Evolutionary conservation across 2,329 filamentous ascomycete genomes (phyloP), one percentile per base, ranked within the genome.

Genomic region (Nemania bipapillata): DNA sequence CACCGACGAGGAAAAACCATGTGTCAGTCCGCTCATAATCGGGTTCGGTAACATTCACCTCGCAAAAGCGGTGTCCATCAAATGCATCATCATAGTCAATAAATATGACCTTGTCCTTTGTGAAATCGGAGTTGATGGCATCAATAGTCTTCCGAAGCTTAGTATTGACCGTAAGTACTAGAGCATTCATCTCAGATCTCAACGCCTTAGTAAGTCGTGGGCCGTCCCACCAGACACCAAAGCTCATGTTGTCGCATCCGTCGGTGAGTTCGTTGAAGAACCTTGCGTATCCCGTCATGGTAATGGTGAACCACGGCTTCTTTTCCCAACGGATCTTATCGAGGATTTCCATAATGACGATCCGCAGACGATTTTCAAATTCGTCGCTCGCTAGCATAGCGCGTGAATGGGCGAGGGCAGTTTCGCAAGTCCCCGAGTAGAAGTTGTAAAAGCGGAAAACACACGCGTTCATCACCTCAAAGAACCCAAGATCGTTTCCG

Each of bases 401-500:
- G 22, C 80, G 78, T 0, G 81, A 77, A 6, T 76, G 76, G 7
- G 70, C 73, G 1, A 84, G 78, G 1, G 82, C 82, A 2, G 78
- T 66, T 59, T 81, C 79, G 74, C 83, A 85, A 0, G 83, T 83
- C 4, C 82, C 82, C 17, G 81, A 83, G 75, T 83, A 83, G 74
- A 83, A 82, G 71, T 81, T 81, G 73, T 85, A 85, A 73, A 85
- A 85, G 35, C 82, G 80, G 70, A 85, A 85, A 17, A 85, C 81
- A 72, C 84, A 85, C 26, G 82, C 82, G 71, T 85, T 85, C 74
- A 85, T 83, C 22, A 85, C 81, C 42, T 82, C 80, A 69, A 84
- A 85, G 77, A 85, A 85, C 69, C 82, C 83, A 8, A 85, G 78
- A 70, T 85, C 83, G 74, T 85, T 85, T 17, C 83, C 83, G 54